phyloP scores from a whole-genome alignment of 2,329 filamentous ascomycete species.

The Neofusicoccum kwambonambiense region DNA sequence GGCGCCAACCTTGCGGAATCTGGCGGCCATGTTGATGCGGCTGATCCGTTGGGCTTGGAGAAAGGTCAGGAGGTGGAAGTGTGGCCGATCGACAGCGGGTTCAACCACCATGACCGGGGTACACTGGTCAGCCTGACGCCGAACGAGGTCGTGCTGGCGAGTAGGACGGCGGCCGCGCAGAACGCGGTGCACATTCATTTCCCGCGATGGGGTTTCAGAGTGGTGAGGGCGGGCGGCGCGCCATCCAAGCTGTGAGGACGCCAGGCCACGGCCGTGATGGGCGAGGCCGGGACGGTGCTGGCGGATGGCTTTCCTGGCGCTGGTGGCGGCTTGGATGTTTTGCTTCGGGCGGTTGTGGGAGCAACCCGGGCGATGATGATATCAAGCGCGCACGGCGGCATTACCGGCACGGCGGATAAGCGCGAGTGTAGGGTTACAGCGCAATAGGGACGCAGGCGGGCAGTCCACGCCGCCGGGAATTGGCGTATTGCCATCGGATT shows the following conservation, averaged over 20 bases:
- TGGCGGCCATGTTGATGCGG: conserved; percentile 45
- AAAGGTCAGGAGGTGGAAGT: conserved; percentile 54
- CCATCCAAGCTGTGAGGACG: conserved; percentile 8
- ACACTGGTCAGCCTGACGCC: conserved; percentile 29
- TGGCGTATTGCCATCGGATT: background rate
- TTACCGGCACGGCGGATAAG: background rate
- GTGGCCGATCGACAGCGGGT: conserved; percentile 33
- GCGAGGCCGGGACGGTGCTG: background rate
- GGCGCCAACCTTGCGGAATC: conserved; percentile 48
- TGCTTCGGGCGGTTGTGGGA: conserved; percentile 7
- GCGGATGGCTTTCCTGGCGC: background rate
- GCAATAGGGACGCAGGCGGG: background rate
- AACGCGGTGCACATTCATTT: conserved; percentile 26
- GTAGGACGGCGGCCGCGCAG: conserved; percentile 15
- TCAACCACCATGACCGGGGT: conserved; percentile 30
- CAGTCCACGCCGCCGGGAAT: background rate
- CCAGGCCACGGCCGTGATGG: background rate
- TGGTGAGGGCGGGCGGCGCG: conserved; percentile 20
- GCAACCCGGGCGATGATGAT: background rate
- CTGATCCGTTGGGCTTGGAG: conserved; percentile 55
- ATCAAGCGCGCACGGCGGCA: background rate
- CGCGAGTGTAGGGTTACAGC: conserved; percentile 9
- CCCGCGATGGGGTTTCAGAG: conserved; percentile 28
- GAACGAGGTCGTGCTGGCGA: conserved; percentile 28
- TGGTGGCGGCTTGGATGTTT: conserved; percentile 1